phyloP scores from a whole-genome alignment of 108 stramenopile genomes.

The Skeletonema potamos region DNA sequence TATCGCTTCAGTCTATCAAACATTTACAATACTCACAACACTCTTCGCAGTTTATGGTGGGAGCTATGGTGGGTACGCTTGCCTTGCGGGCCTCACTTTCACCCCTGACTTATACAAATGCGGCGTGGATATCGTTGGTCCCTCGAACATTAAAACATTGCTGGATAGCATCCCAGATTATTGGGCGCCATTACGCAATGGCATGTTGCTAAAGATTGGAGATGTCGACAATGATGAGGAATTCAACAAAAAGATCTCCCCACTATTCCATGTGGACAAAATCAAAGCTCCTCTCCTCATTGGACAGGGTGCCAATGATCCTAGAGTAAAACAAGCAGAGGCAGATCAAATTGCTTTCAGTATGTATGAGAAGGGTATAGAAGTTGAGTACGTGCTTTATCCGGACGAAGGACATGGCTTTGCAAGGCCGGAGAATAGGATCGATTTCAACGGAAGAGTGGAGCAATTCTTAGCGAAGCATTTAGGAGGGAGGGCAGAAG shows the following conservation, averaged over 20 bases:
- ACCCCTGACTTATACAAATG: constrained; percentile 66
- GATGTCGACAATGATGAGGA: constrained; percentile 64
- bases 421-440: constrained; percentile 55
- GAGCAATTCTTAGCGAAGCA: constrained; percentile 42
- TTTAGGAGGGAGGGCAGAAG: constrained; percentile 29
- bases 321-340: constrained; percentile 67
- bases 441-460: constrained; percentile 60
- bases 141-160: constrained; percentile 63
- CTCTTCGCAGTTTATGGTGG: constrained; percentile 46
- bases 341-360: constrained; percentile 67
- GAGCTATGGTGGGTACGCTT: constrained; percentile 66
- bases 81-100: constrained; percentile 62
- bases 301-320: constrained; percentile 72
- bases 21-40: neutral
- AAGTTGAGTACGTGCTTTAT: constrained; percentile 68
- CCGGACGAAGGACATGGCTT: constrained; percentile 75
- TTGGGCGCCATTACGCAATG: constrained; percentile 66
- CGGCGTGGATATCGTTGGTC: constrained; percentile 70
- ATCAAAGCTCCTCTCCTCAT: constrained; percentile 68
- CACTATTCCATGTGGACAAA: constrained; percentile 65
- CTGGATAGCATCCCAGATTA: constrained; percentile 59
- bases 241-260: constrained; percentile 63
- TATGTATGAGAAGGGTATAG: constrained; percentile 62
- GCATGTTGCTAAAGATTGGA: constrained; percentile 61
- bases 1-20: neutral